Evolutionary conservation across 139 green algal species (phyloP), one percentile per base, ranked within the genome.

Genomic region (Auxenochlorella pyrenoidosa): DNA sequence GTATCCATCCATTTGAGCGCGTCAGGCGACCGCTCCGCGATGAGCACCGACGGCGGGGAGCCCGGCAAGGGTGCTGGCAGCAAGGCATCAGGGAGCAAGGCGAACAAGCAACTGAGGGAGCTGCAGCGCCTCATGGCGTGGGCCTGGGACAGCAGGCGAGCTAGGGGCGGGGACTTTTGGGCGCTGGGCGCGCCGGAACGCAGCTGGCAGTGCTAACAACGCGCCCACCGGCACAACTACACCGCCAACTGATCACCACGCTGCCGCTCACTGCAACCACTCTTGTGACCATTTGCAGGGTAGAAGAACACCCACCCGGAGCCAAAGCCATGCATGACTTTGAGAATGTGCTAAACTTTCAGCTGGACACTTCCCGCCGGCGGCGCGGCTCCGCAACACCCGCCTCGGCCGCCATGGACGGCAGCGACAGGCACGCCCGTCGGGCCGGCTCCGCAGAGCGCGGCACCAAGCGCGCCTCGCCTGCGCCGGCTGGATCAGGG

Each of bases 291-390:
- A 58, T 58, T 16, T 71, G 36, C 85, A 92, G 89, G 24, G 68
- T 94, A 15, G 90, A 94, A 41, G 88, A 93, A 60, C 91, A 94
- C 66, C 91, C 91, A 6, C 87, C 91, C 26, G 90, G 91, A 0
- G 80, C 93, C 44, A 91, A 93, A 40, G 81, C 89, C 22, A 92
- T 94, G 87, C 79, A 91, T 6, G 91, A 93, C 63, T 94, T 94
- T 78, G 80, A 90, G 51, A 83, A 91, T 38, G 89, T 92, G 43
- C 36, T 92, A 1, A 86, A 30, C n/a, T 89, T 85, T 47, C 40
- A 88, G 26, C 22, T 89, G 41, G 82, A 86, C 66, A 58, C 22
- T 32, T 60, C 73, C n/a, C 79, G 80, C 47, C 84, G 87, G 36
- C 79, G 82, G 24, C n/a, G 58, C 47, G 47, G 47, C 72, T 78